Base-by-base conservation (phyloP, 495 filamentous ascomycete species). In the Pseudevernia furfuracea region DNA sequence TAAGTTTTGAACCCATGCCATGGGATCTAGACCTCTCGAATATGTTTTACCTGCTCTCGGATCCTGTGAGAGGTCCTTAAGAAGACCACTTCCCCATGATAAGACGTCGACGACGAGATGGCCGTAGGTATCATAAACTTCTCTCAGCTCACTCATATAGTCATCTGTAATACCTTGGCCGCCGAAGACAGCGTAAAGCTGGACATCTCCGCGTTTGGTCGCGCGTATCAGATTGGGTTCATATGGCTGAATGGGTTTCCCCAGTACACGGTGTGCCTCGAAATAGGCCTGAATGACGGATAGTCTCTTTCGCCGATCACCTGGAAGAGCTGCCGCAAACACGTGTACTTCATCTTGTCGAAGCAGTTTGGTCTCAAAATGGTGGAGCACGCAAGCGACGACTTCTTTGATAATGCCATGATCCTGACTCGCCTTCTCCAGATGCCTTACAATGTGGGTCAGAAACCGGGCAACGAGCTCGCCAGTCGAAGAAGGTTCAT, bases 121-220 rank as follows among this genome's bases (percentile, higher is more conserved):
- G 2, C 88, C 86, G 74, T 97, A 97, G 21, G 90, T 94, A 59
- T 81, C 82, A 78, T 92, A 94, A 39, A 96, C 80, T 74, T 92
- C 87, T 52, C 92, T 85, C 52, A 97, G 83, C 76, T 97, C 93
- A 63, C 96, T 91, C 71, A 97, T 97, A 77, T 97, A 97, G 74
- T 97, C 93, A 74, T 97, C 91, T 65, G 96, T 96, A 74, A 96
- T 97, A 59, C 93, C 93, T 72, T 97, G 93, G 28, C 93, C 93
- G 56, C 93, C 93, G 66, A 96, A 96, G 63, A 97, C 89, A 58
- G 85, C 89, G 79, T 95, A 97, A 53, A 97, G 81, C 61, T 78
- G 85, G 15, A 90, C 92, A 44, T 80, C 80, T 48, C 82, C 84
- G 49, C 96, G 91, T 7, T 83, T 85, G 11, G 89, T 90, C 25